phyloP scores from a whole-genome alignment of 148 eudicot genomes.

The Mesembryanthemum crystallinum region DNA sequence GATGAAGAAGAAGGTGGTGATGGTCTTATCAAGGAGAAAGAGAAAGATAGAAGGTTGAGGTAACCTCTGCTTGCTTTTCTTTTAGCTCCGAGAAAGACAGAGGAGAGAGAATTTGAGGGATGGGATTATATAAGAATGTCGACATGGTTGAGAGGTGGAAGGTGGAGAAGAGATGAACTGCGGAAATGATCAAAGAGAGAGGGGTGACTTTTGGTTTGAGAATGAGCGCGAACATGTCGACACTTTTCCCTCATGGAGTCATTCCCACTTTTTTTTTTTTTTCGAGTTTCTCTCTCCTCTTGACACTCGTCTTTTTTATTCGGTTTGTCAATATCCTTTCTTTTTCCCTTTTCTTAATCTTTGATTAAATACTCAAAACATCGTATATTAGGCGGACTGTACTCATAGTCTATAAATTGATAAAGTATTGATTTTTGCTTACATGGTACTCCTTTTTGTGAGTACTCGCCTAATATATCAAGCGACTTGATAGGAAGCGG shows the following conservation, averaged over 20 bases:
- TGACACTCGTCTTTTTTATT: not conserved
- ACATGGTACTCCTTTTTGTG: no score
- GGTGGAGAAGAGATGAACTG: not conserved
- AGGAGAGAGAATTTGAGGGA: not conserved
- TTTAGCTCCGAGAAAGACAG: not conserved
- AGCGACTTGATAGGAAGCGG: no score
- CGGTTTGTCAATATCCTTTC: no score
- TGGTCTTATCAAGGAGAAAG: not conserved
- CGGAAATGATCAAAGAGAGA: not conserved
- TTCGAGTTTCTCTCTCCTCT: not conserved
- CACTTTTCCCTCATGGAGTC: not conserved
- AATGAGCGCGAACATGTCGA: conserved; percentile 9
- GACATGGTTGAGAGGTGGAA: not conserved
- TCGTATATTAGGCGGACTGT: no score
- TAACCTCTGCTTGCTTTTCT: not conserved
- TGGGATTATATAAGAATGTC: not conserved
- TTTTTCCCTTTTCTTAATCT: no score
- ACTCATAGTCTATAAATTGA: no score
- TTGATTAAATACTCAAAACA: no score
- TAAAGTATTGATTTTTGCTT: no score
- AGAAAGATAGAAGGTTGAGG: not conserved
- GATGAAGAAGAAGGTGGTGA: no score
- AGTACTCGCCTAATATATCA: no score
- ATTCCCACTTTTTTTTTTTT: not conserved
- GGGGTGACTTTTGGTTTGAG: not conserved